Evolutionary conservation across 352 stramenopile species (phyloP).

Genomic region (Aphanomyces astaci): DNA sequence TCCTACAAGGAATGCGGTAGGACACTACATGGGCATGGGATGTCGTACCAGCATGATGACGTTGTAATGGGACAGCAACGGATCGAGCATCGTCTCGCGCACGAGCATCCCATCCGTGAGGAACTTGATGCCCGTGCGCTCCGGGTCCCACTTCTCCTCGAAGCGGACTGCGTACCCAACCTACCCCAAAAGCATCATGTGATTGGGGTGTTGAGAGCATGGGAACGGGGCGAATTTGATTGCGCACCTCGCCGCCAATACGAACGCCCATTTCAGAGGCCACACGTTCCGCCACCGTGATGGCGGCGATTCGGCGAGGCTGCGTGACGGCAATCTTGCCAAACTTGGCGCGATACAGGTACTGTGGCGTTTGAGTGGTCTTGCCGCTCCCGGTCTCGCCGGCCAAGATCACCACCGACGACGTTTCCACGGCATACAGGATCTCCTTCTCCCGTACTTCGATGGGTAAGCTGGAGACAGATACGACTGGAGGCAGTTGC

Average conservation of each 20-base stretch:
- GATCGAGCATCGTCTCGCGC: conserved; percentile 87
- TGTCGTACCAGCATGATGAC: conserved; percentile 65
- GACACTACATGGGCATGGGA: background rate
- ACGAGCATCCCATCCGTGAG: conserved; percentile 99
- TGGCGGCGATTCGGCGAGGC: conserved; percentile 93
- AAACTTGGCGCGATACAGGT: conserved; percentile 35
- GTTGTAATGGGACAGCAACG: conserved; percentile 64
- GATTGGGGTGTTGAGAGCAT: background rate
- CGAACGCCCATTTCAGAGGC: conserved; percentile 94
- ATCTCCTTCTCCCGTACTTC: conserved; percentile 11
- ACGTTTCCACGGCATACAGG: conserved; percentile 21
- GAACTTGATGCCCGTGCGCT: conserved; percentile 95
- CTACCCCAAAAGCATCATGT: conserved; percentile 18
- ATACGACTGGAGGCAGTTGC: conserved; percentile 6
- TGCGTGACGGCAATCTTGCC: conserved; percentile 87
- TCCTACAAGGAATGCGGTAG: conserved; percentile 42
- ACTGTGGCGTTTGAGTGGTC: conserved; percentile 92
- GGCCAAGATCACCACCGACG: conserved; percentile 25
- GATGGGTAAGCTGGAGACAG: conserved; percentile 13
- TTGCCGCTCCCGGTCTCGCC: conserved; percentile 78
- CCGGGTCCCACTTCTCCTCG: conserved; percentile 87
- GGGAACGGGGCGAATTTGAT: too few relatives aligned
- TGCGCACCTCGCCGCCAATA: conserved; percentile 90
- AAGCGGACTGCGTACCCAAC: conserved; percentile 98
- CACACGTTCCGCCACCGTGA: conserved; percentile 96